Conservation (phyloP, 345 rosid species). For the Corymbia maculata region DNA sequence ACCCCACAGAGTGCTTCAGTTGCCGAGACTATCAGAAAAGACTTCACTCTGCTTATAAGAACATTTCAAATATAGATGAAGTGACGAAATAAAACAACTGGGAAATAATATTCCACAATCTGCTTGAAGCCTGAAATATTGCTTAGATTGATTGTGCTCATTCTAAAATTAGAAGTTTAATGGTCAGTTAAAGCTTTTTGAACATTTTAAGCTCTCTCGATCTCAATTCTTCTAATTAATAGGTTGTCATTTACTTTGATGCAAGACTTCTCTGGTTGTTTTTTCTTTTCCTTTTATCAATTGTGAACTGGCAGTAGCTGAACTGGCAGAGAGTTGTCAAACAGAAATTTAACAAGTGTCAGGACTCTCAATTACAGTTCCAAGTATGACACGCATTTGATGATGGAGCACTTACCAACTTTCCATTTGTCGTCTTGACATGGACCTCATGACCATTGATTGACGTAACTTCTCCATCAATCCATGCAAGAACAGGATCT, state of each 20-base stretch:
- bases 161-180: background rate
- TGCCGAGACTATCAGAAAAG: background rate
- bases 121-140: background rate
- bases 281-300: background rate
- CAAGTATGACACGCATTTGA: background rate
- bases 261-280: background rate
- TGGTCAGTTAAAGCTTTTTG: background rate
- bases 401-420: conserved; percentile 29
- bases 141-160: background rate
- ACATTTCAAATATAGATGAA: background rate
- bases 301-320: background rate
- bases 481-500: conserved; percentile 70
- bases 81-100: background rate
- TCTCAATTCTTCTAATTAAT: background rate
- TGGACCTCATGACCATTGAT: conserved; percentile 41
- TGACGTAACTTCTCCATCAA: conserved; percentile 52
- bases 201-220: background rate
- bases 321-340: background rate
- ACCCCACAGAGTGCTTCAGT: background rate
- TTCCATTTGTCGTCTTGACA: conserved; percentile 42
- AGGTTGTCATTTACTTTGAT: background rate
- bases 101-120: background rate
- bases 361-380: background rate
- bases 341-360: background rate
- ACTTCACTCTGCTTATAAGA: background rate